Percentiles rank a stretch among this genome's conserved stretches.
Evolutionary conservation across 2,329 filamentous ascomycete genomes (phyloP).

Genomic region (Biscogniauxia sp.): DNA sequence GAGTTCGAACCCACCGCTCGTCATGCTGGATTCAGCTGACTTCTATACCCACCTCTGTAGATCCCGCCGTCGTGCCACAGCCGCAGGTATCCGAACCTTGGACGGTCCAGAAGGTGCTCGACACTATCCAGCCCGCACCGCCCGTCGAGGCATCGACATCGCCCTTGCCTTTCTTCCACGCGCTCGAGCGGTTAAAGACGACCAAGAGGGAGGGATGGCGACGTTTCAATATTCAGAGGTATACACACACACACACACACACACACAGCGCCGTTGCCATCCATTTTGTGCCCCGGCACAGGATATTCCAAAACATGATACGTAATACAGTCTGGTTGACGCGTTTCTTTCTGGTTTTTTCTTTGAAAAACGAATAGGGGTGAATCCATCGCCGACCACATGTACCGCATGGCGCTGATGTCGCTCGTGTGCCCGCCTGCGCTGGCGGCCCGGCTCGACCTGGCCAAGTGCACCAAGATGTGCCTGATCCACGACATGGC

Average conservation of each 20-base stretch:
- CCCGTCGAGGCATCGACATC: conserved; percentile 62
- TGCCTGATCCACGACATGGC: conserved; percentile 97
- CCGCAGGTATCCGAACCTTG: conserved; percentile 47
- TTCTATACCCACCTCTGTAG: conserved; percentile 18
- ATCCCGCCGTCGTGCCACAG: conserved; percentile 35
- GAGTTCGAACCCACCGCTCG: too few relatives aligned
- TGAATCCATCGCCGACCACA: conserved; percentile 96
- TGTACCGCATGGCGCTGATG: conserved; percentile 99
- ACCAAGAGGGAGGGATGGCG: conserved; percentile 96
- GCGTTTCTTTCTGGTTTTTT: background rate
- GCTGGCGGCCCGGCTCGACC: conserved; percentile 69
- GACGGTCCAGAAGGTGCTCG: conserved; percentile 62
- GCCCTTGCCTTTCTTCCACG: conserved; percentile 88
- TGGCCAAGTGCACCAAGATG: conserved; percentile 88
- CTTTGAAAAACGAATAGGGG: conserved; percentile 44
- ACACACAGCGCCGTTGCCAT: background rate
- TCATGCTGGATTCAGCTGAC: conserved; percentile 2
- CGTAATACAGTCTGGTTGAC: background rate
- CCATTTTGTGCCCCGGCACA: background rate
- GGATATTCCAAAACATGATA: too few relatives aligned
- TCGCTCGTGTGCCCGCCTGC: conserved; percentile 84
- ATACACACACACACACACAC: conserved; percentile 7
- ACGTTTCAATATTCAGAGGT: conserved; percentile 73
- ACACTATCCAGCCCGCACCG: conserved; percentile 58
- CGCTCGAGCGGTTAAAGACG: conserved; percentile 91